Base-by-base conservation (phyloP, 129 eudicot species). In the Oenanthe sinensis region DNA sequence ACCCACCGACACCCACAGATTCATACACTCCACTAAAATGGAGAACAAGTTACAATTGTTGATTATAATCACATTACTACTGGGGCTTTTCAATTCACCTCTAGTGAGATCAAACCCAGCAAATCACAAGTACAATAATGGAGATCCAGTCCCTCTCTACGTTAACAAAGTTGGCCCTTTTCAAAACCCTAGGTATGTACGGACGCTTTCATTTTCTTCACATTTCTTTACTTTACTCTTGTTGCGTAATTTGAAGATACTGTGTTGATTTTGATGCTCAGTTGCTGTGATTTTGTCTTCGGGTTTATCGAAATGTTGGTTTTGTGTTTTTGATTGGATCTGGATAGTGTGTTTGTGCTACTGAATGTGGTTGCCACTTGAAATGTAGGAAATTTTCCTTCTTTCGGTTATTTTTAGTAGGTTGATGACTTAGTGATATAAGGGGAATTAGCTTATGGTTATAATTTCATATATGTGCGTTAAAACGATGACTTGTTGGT, bases 111-210 rank as follows among this genome's bases (percentile, higher is more conserved):
- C 92, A 4, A 88, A 84, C 47, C 85, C 80, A 0, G 86, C 92
- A 1, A 84, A 89, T 82, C 92, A 89, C 80, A 85, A 83, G 40
- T 89, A 84, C 87, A 86, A 89, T 47, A 22, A 78, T 7, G 88
- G 90, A 2, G 92, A 86, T 75, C 58, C 78, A 37, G 92, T 89
- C 30, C 92, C 92, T 40, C 86, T 89, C 7, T 86, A 89, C 71
- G 92, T 87, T 40, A 86, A 86, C 74, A 89, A 89, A 76, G 92
- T 86, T 75, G 92, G 90, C 60, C 92, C 92, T 37, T 89, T 89
- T 63, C 92, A 86, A 24, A 89, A 89, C 75, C 92, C 92, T 33
- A 89, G 92, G 92, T 86, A 80, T 33, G 36, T 33, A 39, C 42
- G 5, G 5, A 5, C 42, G 42, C 42, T 39, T 39, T 39, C 4